phyloP scores from a whole-genome alignment of 257 asterid species.

The Scutellaria baicalensis region DNA sequence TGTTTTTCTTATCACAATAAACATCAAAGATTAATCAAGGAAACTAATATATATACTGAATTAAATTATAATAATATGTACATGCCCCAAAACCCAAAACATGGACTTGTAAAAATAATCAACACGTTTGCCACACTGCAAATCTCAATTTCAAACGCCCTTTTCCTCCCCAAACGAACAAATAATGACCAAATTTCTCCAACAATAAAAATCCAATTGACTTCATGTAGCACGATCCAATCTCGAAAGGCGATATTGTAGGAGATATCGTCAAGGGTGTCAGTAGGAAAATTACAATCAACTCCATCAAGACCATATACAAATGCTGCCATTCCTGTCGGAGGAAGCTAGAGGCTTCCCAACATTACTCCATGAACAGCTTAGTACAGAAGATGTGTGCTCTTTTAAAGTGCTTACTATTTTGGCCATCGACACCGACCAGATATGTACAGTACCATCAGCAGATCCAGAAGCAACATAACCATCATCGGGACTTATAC shows the following conservation, averaged over 20 bases:
- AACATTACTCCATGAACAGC: slow-evolving; percentile 81
- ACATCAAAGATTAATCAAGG: background rate
- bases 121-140: background rate
- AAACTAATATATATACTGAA: background rate
- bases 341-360: slow-evolving; percentile 82
- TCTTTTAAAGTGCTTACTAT: slow-evolving; percentile 78
- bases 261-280: background rate
- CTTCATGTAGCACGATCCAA: background rate
- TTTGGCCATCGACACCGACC: slow-evolving; percentile 62
- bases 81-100: background rate
- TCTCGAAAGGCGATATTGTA: background rate
- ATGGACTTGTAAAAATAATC: background rate
- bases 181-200: slow-evolving; percentile 10
- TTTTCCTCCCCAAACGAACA: slow-evolving; percentile 2
- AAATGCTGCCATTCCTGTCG: slow-evolving; percentile 67
- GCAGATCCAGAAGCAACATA: slow-evolving; percentile 84
- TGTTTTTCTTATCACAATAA: background rate
- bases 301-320: slow-evolving; percentile 48
- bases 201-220: background rate
- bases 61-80: slow-evolving; percentile 4
- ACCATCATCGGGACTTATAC: slow-evolving; percentile 80
- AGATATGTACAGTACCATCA: slow-evolving; percentile 79
- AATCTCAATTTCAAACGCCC: slow-evolving; percentile 14
- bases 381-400: slow-evolving; percentile 59
- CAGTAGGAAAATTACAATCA: background rate